Base-by-base conservation (phyloP, 345 rosid species). In the Eucalyptus curtisii region DNA sequence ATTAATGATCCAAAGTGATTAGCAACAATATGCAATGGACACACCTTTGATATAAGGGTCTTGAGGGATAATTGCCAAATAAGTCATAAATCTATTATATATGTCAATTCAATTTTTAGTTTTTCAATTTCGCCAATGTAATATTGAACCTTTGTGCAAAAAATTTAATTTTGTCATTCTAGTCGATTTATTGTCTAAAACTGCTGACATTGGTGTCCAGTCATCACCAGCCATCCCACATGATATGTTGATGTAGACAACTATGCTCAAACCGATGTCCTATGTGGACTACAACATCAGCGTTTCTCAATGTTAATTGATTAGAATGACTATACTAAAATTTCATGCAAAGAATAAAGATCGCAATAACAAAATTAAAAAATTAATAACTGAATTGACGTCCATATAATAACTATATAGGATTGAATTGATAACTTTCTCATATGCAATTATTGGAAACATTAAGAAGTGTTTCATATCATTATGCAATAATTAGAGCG, bases 131-230 rank as follows among this genome's bases (percentile, higher is more conserved):
- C 10, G 1, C 7, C 8, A 10, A 11, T 19, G 4, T 17, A n/a
- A 19, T 33, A 15, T 33, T 31, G 3, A 68, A 68, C 44, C 1
- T 33, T 9, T 33, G 13, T 19, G 42, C 1, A 2, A 68, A 68
- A 68, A 9, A 4, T 17, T 68, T 20, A 9, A 68, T 68, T 68
- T 68, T 33, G 13, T 17, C 80, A 33, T 33, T 5, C 2, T 2
- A 9, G 12, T 7, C 1, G 0, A 37, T 76, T 68, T 20, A 20
- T 37, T 11, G 0, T 76, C 13, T 7, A 6, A 22, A 76, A 37
- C 1, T 10, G 1, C 1, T 20, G 1, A 37, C 8, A 1, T 50
- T 5, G 15, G 5, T 1, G 0, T 76, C 27, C 4, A 20, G 3
- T 40, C 14, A 76, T 76, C 0, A 0, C 4, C 1, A 1, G 0